These are phyloP conservation scores for Populus hybrid DNA, from an alignment of 441 rosid species.

Conservation along the genomic window DNA sequence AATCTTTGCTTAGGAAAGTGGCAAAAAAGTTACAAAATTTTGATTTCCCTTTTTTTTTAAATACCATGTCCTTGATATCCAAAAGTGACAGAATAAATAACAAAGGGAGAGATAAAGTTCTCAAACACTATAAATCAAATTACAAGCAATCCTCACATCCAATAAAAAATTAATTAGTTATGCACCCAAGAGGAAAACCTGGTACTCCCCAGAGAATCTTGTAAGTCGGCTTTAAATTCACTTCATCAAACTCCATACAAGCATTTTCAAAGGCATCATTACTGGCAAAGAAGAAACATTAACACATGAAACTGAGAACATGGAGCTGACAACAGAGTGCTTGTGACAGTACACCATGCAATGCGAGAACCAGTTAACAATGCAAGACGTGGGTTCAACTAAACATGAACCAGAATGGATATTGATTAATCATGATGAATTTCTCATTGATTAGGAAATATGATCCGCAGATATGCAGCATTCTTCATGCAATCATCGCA, in stretches of 20 bases:
- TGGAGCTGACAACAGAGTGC: conserved; percentile 8
- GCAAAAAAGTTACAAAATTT: background rate
- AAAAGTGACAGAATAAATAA: background rate
- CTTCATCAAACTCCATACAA: conserved; percentile 97
- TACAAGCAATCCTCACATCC: background rate
- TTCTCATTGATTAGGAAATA: background rate
- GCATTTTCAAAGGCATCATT: conserved; percentile 84
- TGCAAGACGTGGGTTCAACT: background rate
- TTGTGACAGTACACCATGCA: background rate
- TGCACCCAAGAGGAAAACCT: conserved; percentile 47
- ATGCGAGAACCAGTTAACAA: background rate
- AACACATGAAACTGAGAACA: conserved; percentile 18
- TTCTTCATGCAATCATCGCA: conserved; percentile 1
- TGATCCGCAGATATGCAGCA: background rate
- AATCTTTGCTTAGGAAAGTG: background rate
- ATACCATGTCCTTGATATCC: background rate
- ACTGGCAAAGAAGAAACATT: conserved; percentile 40
- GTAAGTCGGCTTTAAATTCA: conserved; percentile 82
- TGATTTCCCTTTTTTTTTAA: background rate
- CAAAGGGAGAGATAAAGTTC: background rate
- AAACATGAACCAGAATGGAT: background rate
- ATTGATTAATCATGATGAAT: background rate
- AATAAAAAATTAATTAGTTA: background rate
- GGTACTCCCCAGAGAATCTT: conserved; percentile 85
- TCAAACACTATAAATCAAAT: background rate